Base-by-base conservation (phyloP, 202 grass and related monocot species). In the Dendrocalamus latiflorus region DNA sequence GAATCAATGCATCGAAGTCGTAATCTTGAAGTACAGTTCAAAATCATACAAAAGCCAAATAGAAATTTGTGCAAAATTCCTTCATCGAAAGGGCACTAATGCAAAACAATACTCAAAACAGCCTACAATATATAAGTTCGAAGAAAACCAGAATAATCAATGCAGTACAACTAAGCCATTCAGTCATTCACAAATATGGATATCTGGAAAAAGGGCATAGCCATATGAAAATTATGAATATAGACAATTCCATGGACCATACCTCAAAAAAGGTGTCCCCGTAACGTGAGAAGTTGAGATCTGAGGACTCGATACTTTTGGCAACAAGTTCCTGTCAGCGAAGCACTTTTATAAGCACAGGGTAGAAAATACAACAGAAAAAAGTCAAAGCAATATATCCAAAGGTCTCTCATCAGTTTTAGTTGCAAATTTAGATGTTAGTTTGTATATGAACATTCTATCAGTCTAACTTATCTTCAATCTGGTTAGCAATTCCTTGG, bases 191-290 rank as follows among this genome's bases (percentile, higher is more conserved):
- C 36, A 70, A 25, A 20, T 64, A 18, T 28, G 9, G 34, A 36
- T 55, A 25, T 53, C 11, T 37, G 15, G 5, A 73, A 5, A 51
- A 36, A 65, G 2, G 58, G n/a, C 34, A 83, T 53, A 61, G 13
- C 28, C 41, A 82, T 72, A 72, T 22, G 49, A 76, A 67, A 81
- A 87, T 43, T 33, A 3, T 36, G 18, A 78, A 14, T 63, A 55
- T 21, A 90, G 26, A 78, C 1, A 65, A 10, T 54, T 72, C 14
- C 47, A 11, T 38, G 26, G 41, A 55, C 9, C 57, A 42, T 85
- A 94, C 93, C 88, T 96, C 93, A 77, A 96, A 96, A 83, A 96
- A 91, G 74, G 93, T 96, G 84, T 96, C 93, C 49, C 93, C 93
- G 57, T 96, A 96, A 73, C 93, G 93, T 68, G 90, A 91, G 86